Evolutionary conservation across 2,329 filamentous ascomycete genomes (phyloP), one percentile per base, ranked within the genome.

Genomic region (Rutstroemia sp.): DNA sequence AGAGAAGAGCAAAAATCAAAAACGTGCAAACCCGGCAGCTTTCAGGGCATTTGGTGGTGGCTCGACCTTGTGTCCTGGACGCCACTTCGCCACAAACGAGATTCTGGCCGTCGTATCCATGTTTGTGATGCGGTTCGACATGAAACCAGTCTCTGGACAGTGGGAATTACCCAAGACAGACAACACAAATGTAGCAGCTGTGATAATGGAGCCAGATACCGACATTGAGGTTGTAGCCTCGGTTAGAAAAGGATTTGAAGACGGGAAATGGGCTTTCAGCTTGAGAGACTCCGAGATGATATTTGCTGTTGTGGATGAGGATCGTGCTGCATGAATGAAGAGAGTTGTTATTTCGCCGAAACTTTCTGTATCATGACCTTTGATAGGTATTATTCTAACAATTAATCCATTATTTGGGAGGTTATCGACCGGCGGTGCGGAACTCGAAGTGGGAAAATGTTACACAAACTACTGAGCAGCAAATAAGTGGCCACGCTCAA

Each of bases 31-130:
- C 19, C 66, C 68, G 2, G 63, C 63, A 1, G 64, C 68, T 0
- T 72, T 69, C 37, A 60, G 70, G 4, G 66, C 65, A 0, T 73
- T 73, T 55, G 71, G 71, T 6, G 66, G 69, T 1, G 70, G 71
- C 0, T 54, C 56, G 2, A 54, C 51, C 8, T 48, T 4, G 68
- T 73, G 71, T 55, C 71, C 72, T 2, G 71, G 71, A 6, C 64
- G 70, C 5, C 68, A 72, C 55, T 73, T 73, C 52, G 71, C 71
- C 0, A 69, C 48, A 57, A 1, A 70, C 65, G 67, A 70, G 27
- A 69, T 72, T 17, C 42, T 70, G 12, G 64, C 65, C 5, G 53
- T 71, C 8, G 66, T 63, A 1, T 66, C 69, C 0, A 68, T 72
- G 62, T 44, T 72, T 16, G 39, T 72, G 12, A 42, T 69, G 37